These are phyloP conservation scores for Eucalyptus curtisii DNA, from an alignment of 345 rosid genomes.

Conservation along the genomic window DNA sequence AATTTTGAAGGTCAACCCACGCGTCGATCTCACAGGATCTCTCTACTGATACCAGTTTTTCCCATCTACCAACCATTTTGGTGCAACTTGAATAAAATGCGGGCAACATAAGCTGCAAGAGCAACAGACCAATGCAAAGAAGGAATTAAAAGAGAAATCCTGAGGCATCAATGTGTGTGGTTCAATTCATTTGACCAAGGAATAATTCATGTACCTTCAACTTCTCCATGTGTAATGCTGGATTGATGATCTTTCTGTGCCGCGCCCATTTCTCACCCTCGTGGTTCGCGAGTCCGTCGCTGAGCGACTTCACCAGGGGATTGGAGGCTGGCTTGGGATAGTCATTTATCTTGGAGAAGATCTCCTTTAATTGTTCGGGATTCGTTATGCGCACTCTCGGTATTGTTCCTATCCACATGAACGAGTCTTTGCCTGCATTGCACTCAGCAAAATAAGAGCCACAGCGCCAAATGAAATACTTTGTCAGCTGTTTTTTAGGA, in stretches of 20 bases:
- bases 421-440: constrained; percentile 1
- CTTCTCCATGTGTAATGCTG: constrained; percentile 28
- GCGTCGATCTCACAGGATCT: constrained; percentile 14
- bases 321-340: background rate
- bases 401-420: constrained; percentile 1
- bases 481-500: too few relatives aligned
- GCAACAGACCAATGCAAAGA: background rate
- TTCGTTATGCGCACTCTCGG: constrained; percentile 2
- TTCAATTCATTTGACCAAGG: background rate
- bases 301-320: background rate
- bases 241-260: constrained; percentile 7
- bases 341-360: background rate
- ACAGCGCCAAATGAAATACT: background rate
- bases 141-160: background rate
- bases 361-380: background rate
- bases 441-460: background rate
- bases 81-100: constrained; percentile 3
- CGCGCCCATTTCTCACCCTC: constrained; percentile 6
- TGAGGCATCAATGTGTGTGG: constrained; percentile 2
- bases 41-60: background rate
- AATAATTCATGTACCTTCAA: constrained; percentile 22
- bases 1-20: constrained; percentile 21
- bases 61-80: constrained; percentile 20
- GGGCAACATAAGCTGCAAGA: constrained; percentile 19
- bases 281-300: background rate